Percentiles rank a stretch among this genome's conserved stretches.
phyloP scores from a whole-genome alignment of 1,139 yeast species.

The Arxiozyma bovina region DNA sequence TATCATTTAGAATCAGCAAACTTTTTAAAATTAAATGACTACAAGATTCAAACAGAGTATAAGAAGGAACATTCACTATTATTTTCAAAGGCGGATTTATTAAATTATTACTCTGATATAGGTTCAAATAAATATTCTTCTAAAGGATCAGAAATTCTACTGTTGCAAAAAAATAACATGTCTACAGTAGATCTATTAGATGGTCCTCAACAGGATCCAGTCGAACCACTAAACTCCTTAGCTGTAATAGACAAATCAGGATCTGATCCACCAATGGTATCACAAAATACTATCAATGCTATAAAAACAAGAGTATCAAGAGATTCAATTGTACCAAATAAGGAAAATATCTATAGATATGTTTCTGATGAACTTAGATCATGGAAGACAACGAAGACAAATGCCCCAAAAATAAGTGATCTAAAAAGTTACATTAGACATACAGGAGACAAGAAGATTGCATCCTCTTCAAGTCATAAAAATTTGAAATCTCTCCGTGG shows the following conservation, averaged over 20 bases:
- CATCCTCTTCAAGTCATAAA: slow-evolving; percentile 5
- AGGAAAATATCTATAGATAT: slow-evolving; percentile 11
- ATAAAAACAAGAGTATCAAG: slow-evolving; percentile 4
- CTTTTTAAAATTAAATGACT: slow-evolving; percentile 23
- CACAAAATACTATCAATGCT: not conserved
- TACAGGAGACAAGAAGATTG: slow-evolving; percentile 7
- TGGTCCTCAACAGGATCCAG: slow-evolving; percentile 8
- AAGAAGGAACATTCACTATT: slow-evolving; percentile 13
- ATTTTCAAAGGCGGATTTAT: slow-evolving; percentile 24
- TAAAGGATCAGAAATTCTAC: slow-evolving; percentile 25
- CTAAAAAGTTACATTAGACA: slow-evolving; percentile 19
- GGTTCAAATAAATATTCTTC: slow-evolving; percentile 24
- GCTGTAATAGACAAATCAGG: not conserved
- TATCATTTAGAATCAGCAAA: slow-evolving; percentile 28
- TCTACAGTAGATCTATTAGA: slow-evolving; percentile 21
- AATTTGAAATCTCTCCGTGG: slow-evolving; percentile 16
- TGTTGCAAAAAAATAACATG: slow-evolving; percentile 13
- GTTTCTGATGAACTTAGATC: slow-evolving; percentile 20
- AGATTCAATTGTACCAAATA: slow-evolving; percentile 1
- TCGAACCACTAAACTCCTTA: not conserved
- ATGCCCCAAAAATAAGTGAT: slow-evolving; percentile 26
- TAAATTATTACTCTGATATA: slow-evolving; percentile 27
- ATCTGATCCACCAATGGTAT: not conserved
- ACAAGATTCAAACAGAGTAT: slow-evolving; percentile 19
- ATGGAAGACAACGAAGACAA: slow-evolving; percentile 19